These are phyloP conservation scores for Balakata baccata DNA, from an alignment of 345 rosid genomes.

Conservation along the genomic window DNA sequence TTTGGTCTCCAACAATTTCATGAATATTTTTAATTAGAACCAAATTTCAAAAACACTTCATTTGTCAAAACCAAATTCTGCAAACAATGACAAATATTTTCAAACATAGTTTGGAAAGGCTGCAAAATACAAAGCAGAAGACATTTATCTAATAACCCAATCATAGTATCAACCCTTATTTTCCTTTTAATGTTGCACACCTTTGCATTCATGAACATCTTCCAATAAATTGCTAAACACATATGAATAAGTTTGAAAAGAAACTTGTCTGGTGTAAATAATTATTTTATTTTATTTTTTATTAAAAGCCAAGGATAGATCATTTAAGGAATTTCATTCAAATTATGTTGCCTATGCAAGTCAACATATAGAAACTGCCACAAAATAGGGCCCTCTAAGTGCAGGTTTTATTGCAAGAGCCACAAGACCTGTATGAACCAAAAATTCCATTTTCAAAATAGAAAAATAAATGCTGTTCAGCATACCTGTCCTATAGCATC, in stretches of 20 bases:
- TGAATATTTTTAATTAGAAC: background rate
- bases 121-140: background rate
- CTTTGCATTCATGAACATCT: background rate
- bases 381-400: background rate
- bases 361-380: background rate
- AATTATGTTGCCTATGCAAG: background rate
- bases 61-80: background rate
- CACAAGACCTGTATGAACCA: background rate
- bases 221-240: background rate
- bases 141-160: background rate
- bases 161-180: background rate
- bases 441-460: background rate
- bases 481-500: constrained; percentile 78
- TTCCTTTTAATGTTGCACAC: background rate
- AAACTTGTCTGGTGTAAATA: too few relatives aligned
- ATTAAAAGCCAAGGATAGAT: background rate
- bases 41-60: background rate
- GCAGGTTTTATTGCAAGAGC: background rate
- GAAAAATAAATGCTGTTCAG: background rate
- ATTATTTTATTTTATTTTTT: too few relatives aligned
- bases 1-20: background rate
- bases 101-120: too few relatives aligned
- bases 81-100: too few relatives aligned
- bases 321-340: constrained; percentile 1
- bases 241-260: too few relatives aligned